Conservation (phyloP, 2,329 filamentous ascomycete genomes). For the Colletotrichum lindemuthianum region DNA sequence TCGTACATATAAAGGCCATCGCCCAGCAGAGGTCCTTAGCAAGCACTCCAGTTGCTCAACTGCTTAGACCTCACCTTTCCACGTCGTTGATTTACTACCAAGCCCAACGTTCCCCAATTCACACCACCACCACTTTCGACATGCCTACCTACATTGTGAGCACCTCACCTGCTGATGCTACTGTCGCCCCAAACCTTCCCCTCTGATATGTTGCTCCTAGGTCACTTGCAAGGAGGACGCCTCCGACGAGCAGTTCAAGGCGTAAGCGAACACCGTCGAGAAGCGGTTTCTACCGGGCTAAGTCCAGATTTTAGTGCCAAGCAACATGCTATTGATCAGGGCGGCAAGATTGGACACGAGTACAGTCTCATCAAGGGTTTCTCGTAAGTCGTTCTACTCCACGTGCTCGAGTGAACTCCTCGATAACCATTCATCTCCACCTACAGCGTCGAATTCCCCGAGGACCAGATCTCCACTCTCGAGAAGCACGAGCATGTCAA, state of each 20-base stretch:
- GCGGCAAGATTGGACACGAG: conserved; percentile 85
- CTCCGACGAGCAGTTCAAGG: conserved; percentile 71
- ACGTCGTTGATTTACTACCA: background rate
- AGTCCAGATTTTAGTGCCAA: conserved; percentile 71
- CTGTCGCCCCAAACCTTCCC: background rate
- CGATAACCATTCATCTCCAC: background rate
- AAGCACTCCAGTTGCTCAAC: no score
- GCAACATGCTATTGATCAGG: conserved; percentile 76
- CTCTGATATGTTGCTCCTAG: conserved; percentile 53
- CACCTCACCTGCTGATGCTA: no score
- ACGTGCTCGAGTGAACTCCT: background rate
- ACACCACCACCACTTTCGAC: conserved; percentile 1
- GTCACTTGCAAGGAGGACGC: conserved; percentile 82
- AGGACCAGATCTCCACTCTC: conserved; percentile 73
- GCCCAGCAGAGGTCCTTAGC: no score
- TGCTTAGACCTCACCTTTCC: no score
- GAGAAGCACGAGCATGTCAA: conserved; percentile 77
- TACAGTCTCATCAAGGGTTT: conserved; percentile 93
- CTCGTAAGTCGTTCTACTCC: conserved; percentile 69
- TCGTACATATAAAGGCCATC: conserved; percentile 19
- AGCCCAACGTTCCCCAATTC: conserved; percentile 1
- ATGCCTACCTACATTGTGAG: conserved; percentile 69
- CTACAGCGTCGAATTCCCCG: conserved; percentile 76
- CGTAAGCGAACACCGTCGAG: conserved; percentile 59
- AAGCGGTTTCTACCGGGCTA: background rate